A percentile compares a stretch with the other conserved stretches of the same genome.
phyloP scores from a whole-genome alignment of 2,329 filamentous ascomycete genomes.

The Ceratocystis smalleyi region DNA sequence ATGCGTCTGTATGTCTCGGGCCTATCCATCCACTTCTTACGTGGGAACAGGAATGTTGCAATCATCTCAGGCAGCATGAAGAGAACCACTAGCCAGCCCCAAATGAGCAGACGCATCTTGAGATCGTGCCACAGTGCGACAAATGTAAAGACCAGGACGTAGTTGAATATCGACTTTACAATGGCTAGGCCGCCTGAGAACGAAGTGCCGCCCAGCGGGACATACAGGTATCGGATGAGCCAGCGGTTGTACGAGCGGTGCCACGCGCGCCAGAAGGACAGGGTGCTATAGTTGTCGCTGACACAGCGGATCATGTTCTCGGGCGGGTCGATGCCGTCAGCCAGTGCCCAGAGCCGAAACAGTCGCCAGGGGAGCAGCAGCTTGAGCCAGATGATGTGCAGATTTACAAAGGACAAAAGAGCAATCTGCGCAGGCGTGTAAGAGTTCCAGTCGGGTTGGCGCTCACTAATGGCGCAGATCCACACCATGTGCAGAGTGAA shows the following conservation, averaged over 20 bases:
- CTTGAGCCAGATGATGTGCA: constrained; percentile 96
- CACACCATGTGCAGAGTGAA: constrained; percentile 84
- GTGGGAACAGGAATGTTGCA: constrained; percentile 56
- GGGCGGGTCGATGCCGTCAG: constrained; percentile 84
- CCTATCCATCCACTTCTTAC: constrained; percentile 49
- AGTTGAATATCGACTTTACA: constrained; percentile 54
- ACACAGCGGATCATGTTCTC: constrained; percentile 98
- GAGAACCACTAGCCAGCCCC: constrained; percentile 91
- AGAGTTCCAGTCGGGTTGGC: constrained; percentile 59
- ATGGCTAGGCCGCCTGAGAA: constrained; percentile 31
- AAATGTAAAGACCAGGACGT: constrained; percentile 80
- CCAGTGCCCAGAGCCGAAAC: constrained; percentile 87
- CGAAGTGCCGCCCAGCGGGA: constrained; percentile 65
- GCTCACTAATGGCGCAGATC: constrained; percentile 78
- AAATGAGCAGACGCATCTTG: constrained; percentile 73
- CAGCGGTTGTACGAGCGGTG: constrained; percentile 91
- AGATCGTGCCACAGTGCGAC: constrained; percentile 98
- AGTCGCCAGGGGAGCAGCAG: constrained; percentile 94
- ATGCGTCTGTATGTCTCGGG: constrained; percentile 65
- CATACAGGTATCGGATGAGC: constrained; percentile 84
- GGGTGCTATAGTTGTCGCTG: constrained; percentile 80
- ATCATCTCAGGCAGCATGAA: constrained; percentile 85
- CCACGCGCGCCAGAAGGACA: constrained; percentile 92
- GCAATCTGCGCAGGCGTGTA: constrained; percentile 80
- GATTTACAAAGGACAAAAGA: constrained; percentile 87